Conservation (phyloP, 2,329 filamentous ascomycete genomes). For the Hypoxylon sp. region DNA sequence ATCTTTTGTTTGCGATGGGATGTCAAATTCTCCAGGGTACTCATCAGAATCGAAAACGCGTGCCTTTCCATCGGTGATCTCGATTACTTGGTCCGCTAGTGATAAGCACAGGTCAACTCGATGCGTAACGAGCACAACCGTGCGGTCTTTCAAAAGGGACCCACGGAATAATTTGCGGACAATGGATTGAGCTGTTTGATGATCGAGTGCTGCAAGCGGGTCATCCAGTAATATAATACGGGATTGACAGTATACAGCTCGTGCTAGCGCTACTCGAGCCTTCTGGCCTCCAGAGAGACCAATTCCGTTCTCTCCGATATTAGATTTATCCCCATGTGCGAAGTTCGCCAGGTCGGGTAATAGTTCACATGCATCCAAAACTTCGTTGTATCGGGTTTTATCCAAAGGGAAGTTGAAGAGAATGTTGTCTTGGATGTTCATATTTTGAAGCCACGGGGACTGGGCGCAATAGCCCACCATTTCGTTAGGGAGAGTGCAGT, state of each 20-base stretch:
- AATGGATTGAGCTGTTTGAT: conserved; percentile 72
- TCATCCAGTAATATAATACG: conserved; percentile 74
- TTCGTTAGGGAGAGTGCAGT: conserved; percentile 63
- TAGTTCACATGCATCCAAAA: conserved; percentile 73
- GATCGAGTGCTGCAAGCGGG: conserved; percentile 74
- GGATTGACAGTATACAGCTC: conserved; percentile 72
- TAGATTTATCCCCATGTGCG: conserved; percentile 69
- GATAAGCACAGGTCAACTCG: conserved; percentile 81
- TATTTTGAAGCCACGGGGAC: conserved; percentile 76
- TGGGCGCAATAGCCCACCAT: conserved; percentile 72
- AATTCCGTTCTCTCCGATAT: conserved; percentile 74
- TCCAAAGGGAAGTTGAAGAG: conserved; percentile 73
- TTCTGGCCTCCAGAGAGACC: conserved; percentile 76
- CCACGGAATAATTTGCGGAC: conserved; percentile 74
- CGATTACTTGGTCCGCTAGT: conserved; percentile 81
- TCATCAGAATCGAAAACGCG: conserved; percentile 64
- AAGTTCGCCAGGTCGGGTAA: conserved; percentile 70
- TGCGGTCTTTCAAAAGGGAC: conserved; percentile 73
- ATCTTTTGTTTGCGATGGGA: conserved; percentile 50
- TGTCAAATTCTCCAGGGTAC: conserved; percentile 59
- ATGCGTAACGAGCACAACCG: conserved; percentile 85
- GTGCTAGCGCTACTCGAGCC: conserved; percentile 73
- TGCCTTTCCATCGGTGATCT: conserved; percentile 75
- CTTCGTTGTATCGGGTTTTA: conserved; percentile 68
- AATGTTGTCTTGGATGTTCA: conserved; percentile 76